Percentiles rank a stretch among this genome's conserved stretches.
phyloP scores from a whole-genome alignment of 352 stramenopile species.

The Globisporangium heterothallicum region DNA sequence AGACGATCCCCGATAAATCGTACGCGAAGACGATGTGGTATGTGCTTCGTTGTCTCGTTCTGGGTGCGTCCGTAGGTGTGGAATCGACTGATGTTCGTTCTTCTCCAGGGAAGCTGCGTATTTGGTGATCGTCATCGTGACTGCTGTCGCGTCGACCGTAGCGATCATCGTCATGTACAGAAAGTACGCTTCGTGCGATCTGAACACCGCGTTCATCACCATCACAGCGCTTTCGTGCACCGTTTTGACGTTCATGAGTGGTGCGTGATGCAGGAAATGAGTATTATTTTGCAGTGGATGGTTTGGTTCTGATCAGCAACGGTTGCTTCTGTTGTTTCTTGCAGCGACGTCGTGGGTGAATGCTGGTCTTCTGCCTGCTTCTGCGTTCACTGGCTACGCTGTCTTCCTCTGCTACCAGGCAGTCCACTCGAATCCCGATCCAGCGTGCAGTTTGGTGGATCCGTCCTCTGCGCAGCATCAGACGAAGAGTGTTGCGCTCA shows the following conservation, averaged over 20 bases:
- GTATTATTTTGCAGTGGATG: not conserved
- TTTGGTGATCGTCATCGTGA: slow-evolving; percentile 36
- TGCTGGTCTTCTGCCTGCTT: slow-evolving; percentile 51
- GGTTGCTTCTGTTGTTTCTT: not conserved
- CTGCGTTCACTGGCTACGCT: slow-evolving; percentile 50
- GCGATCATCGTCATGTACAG: slow-evolving; percentile 53
- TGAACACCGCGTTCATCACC: slow-evolving; percentile 58
- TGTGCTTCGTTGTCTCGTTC: not conserved
- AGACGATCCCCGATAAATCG: slow-evolving; percentile 9
- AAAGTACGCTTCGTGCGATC: slow-evolving; percentile 37
- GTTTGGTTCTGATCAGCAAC: not conserved
- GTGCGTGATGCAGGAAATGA: slow-evolving; percentile 17
- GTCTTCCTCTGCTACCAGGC: slow-evolving; percentile 72
- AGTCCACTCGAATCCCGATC: slow-evolving; percentile 59
- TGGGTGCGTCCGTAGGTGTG: too few species aligned
- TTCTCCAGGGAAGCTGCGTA: slow-evolving; percentile 46
- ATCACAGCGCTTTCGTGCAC: slow-evolving; percentile 43
- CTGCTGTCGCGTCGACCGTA: slow-evolving; percentile 23
- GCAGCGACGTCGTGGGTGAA: slow-evolving; percentile 55
- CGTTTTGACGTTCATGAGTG: slow-evolving; percentile 44
- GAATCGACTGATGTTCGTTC: not conserved
- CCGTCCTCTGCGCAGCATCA: slow-evolving; percentile 23
- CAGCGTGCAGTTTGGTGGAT: slow-evolving; percentile 29
- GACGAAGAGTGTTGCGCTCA: slow-evolving; percentile 37
- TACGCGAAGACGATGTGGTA: slow-evolving; percentile 24